These are phyloP conservation scores for Phytophthora fragariae DNA, from an alignment of 352 stramenopile genomes.

Conservation along the genomic window DNA sequence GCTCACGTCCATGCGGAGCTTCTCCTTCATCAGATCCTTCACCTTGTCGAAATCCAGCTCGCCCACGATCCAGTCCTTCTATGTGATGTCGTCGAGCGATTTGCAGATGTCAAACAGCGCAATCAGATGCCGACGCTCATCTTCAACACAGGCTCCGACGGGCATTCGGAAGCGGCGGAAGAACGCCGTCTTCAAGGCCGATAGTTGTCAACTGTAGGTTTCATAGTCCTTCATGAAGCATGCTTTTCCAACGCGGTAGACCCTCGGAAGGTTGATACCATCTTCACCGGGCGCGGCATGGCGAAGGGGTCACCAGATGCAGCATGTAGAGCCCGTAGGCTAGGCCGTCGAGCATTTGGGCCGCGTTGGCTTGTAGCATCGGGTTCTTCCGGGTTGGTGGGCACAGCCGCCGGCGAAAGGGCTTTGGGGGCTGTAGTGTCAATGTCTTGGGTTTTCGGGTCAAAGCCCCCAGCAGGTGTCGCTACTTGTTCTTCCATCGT, in stretches of 20 bases:
- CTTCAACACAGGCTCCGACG: not conserved
- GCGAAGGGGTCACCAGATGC: not conserved
- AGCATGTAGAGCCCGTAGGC: not conserved
- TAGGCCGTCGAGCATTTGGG: not conserved
- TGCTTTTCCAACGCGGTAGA: constrained; percentile 10
- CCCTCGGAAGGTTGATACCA: constrained; percentile 3
- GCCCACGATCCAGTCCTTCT: not conserved
- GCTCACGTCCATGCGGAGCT: too few relatives aligned
- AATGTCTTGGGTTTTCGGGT: too few relatives aligned
- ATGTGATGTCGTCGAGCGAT: not conserved
- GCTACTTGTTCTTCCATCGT: too few relatives aligned
- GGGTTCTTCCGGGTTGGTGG: too few relatives aligned
- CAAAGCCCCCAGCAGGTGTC: too few relatives aligned
- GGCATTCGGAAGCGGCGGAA: not conserved
- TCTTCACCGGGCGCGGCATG: not conserved
- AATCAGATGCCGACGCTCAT: not conserved
- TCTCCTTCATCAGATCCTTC: too few relatives aligned
- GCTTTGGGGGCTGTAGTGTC: too few relatives aligned
- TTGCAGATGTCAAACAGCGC: not conserved
- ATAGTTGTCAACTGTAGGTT: constrained; percentile 15
- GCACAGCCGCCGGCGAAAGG: too few relatives aligned
- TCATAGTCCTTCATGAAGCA: constrained; percentile 18
- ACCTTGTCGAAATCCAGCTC: too few relatives aligned
- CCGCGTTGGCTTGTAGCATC: not conserved
- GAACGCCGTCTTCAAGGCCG: not conserved